Percentiles rank a stretch among this genome's conserved stretches.
Evolutionary conservation across 2,329 filamentous ascomycete species (phyloP).

Genomic region (Pestalotiopsis sp.): DNA sequence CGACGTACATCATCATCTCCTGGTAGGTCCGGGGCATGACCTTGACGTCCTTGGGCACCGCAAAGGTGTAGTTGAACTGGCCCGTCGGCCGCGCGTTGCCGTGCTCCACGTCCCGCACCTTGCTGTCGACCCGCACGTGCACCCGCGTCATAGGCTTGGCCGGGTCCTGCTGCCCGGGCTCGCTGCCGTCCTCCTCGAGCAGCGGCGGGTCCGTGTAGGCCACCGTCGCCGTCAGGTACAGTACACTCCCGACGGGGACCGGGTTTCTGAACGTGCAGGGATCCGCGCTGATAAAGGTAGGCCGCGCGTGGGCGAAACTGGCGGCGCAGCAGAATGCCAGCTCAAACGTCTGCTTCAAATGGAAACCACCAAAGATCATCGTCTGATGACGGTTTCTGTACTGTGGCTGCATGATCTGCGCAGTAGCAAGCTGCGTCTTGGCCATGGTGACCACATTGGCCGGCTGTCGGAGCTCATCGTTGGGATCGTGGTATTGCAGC

Average conservation of each 20-base stretch:
- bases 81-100: constrained; percentile 66
- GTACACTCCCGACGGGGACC: constrained; percentile 73
- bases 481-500: constrained; percentile 58
- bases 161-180: constrained; percentile 27
- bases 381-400: constrained; percentile 62
- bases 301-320: constrained; percentile 69
- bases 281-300: constrained; percentile 73
- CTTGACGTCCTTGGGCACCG: constrained; percentile 38
- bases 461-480: constrained; percentile 34
- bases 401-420: constrained; percentile 75
- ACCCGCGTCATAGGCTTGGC: constrained; percentile 49
- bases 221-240: constrained; percentile 73
- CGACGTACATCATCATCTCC: constrained; percentile 43
- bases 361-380: constrained; percentile 79
- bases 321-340: constrained; percentile 76
- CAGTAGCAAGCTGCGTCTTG: constrained; percentile 59
- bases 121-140: constrained; percentile 72
- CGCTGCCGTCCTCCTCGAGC: constrained; percentile 51
- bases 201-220: constrained; percentile 69
- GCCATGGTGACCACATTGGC: constrained; percentile 57
- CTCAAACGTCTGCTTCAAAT: constrained; percentile 76
- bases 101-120: constrained; percentile 70
- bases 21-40: constrained; percentile 34
- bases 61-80: constrained; percentile 73
- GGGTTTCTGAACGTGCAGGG: constrained; percentile 76